Percentiles rank a stretch among this genome's conserved stretches.
Conservation (phyloP, 2,329 filamentous ascomycete genomes). For the Fusarium continuum region DNA sequence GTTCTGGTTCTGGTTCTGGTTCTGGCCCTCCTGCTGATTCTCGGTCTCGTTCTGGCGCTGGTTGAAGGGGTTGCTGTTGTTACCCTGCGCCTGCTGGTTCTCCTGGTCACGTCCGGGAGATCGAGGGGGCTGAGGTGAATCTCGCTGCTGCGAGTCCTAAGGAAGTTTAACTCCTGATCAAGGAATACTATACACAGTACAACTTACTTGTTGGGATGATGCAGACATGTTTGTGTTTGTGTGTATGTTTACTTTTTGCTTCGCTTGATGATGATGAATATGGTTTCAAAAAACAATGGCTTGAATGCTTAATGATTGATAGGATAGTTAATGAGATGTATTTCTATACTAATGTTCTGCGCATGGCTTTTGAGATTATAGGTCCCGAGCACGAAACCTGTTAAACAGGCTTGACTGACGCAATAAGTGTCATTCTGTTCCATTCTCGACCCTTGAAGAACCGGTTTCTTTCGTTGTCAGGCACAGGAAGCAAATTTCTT, state of each 20-base stretch:
- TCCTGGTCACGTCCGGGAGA: conserved; percentile 10
- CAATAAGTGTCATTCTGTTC: conserved; percentile 41
- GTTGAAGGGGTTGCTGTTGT: conserved; percentile 15
- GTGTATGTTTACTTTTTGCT: background rate
- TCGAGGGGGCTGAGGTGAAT: conserved; percentile 18
- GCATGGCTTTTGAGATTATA: conserved; percentile 39
- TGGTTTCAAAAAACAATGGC: conserved; percentile 9
- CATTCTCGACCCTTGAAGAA: conserved; percentile 20
- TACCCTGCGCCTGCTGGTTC: conserved; percentile 13
- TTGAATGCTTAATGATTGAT: conserved; percentile 9
- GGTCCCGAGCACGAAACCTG: conserved; percentile 34
- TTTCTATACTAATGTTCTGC: conserved; percentile 4
- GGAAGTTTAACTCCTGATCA: conserved; percentile 2
- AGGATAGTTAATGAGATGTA: conserved; percentile 3
- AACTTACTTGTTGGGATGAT: conserved; percentile 35
- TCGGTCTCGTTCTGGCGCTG: conserved; percentile 7
- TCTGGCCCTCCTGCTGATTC: conserved; percentile 3
- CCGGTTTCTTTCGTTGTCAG: conserved; percentile 34
- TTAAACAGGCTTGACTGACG: conserved; percentile 34
- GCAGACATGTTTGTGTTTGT: conserved; percentile 31
- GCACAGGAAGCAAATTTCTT: conserved; percentile 11
- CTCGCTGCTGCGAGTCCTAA: conserved; percentile 33
- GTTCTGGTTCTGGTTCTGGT: conserved; percentile 3
- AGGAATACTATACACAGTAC: background rate
- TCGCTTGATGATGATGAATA: background rate